phyloP scores from a whole-genome alignment of 2,329 filamentous ascomycete genomes.

The Ophiosphaerella narmari region DNA sequence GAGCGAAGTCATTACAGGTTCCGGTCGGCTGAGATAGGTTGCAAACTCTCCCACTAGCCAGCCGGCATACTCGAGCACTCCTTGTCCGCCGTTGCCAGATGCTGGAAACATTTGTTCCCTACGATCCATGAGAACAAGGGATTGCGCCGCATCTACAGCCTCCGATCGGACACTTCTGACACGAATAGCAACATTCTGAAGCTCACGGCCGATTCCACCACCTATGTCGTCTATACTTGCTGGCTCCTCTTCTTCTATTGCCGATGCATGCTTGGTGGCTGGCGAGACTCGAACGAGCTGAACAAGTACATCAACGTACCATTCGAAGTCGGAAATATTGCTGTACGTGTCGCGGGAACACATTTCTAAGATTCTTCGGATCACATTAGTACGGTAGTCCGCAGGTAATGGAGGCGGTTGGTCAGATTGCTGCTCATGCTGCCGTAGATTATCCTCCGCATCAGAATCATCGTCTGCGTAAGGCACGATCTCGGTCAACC shows the following conservation, averaged over 20 bases:
- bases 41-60: constrained; percentile 93
- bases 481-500: constrained; percentile 50
- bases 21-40: constrained; percentile 69
- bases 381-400: constrained; percentile 83
- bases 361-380: constrained; percentile 82
- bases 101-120: constrained; percentile 61
- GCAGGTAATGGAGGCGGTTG: constrained; percentile 71
- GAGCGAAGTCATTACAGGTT: constrained; percentile 73
- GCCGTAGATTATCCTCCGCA: constrained; percentile 60
- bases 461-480: constrained; percentile 63
- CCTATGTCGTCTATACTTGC: constrained; percentile 56
- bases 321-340: constrained; percentile 89
- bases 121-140: constrained; percentile 68
- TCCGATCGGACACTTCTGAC: constrained; percentile 81
- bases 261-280: constrained; percentile 46
- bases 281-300: constrained; percentile 77
- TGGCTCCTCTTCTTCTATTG: constrained; percentile 31
- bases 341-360: constrained; percentile 87
- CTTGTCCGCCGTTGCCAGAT: constrained; percentile 57
- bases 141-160: constrained; percentile 81
- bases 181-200: constrained; percentile 89
- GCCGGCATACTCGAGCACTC: constrained; percentile 73
- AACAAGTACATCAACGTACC: constrained; percentile 90
- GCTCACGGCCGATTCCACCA: constrained; percentile 77
- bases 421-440: constrained; percentile 53